Percentiles rank a stretch among this genome's conserved stretches.
These are phyloP conservation scores for Carpinus fangiana DNA, from an alignment of 306 rosid genomes.

Conservation along the genomic window DNA sequence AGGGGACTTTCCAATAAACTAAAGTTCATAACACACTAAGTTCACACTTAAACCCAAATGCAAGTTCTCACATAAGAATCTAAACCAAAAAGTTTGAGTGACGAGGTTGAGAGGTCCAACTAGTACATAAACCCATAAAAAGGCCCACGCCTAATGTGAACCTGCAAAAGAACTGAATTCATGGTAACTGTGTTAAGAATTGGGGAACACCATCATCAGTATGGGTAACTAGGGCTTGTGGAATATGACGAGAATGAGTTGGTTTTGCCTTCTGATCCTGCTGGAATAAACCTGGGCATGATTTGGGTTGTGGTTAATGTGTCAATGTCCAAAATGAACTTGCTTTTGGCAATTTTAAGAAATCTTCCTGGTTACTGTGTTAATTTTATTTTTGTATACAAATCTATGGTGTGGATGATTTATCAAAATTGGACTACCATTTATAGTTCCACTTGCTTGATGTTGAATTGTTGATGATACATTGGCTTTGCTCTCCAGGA, in stretches of 20 bases:
- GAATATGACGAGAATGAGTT: not conserved
- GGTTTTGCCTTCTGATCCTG: not conserved
- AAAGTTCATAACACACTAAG: too few species aligned
- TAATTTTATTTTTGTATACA: not conserved
- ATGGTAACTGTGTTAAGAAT: not conserved
- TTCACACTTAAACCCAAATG: too few species aligned
- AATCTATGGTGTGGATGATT: not conserved
- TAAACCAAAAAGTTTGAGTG: not conserved
- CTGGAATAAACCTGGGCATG: not conserved
- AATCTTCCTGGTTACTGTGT: not conserved
- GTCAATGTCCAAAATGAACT: not conserved
- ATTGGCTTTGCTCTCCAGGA: constrained; percentile 57
- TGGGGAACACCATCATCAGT: not conserved
- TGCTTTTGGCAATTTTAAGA: not conserved
- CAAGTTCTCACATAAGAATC: not conserved
- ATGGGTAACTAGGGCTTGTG: not conserved
- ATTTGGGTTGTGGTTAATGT: not conserved
- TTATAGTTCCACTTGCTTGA: not conserved
- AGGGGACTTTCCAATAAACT: not conserved
- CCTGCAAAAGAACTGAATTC: not conserved
- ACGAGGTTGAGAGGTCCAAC: not conserved
- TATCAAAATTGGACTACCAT: not conserved
- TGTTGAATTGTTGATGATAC: constrained; percentile 15
- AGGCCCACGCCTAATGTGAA: not conserved
- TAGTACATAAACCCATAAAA: not conserved